phyloP scores from a whole-genome alignment of 768 basidiomycete genomes.

The Rhodotorula paludigena region DNA sequence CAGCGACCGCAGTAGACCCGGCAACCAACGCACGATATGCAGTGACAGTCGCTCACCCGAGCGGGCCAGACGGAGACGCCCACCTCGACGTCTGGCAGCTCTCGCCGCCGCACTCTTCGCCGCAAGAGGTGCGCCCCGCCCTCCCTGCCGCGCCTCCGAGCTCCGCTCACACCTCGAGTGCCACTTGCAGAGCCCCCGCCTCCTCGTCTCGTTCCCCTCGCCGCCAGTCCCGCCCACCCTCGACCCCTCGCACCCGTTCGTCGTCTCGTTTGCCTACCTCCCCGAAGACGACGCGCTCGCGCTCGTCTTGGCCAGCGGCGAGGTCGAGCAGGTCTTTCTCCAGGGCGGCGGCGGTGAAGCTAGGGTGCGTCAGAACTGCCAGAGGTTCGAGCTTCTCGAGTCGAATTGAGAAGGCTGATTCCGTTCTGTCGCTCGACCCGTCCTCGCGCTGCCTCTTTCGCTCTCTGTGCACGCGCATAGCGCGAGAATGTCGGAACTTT shows the following conservation, averaged over 20 bases:
- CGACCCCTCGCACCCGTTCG: background rate
- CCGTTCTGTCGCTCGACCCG: conserved; percentile 49
- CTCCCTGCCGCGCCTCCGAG: too few species aligned
- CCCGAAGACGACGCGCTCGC: conserved; percentile 66
- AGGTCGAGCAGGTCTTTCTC: conserved; percentile 64
- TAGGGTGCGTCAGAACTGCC: conserved; percentile 46
- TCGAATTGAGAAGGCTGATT: background rate
- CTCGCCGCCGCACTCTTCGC: background rate
- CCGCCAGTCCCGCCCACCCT: background rate
- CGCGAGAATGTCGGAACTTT: conserved; percentile 79
- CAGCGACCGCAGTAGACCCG: conserved; percentile 17
- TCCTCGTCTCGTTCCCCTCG: conserved; percentile 14
- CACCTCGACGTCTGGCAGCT: conserved; percentile 3
- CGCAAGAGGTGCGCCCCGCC: too few species aligned
- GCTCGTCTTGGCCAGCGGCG: conserved; percentile 68
- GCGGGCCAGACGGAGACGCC: background rate
- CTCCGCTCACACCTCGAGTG: too few species aligned
- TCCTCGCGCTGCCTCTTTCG: background rate
- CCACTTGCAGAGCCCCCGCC: background rate
- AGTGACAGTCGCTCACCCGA: background rate
- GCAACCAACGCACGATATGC: conserved; percentile 4
- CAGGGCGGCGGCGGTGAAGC: conserved; percentile 22
- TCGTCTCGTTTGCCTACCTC: conserved; percentile 64
- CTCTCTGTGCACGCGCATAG: conserved; percentile 46
- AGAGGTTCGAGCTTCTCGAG: too few species aligned